phyloP scores from a whole-genome alignment of 2,329 filamentous ascomycete genomes.

The Penicillium janthinellum region DNA sequence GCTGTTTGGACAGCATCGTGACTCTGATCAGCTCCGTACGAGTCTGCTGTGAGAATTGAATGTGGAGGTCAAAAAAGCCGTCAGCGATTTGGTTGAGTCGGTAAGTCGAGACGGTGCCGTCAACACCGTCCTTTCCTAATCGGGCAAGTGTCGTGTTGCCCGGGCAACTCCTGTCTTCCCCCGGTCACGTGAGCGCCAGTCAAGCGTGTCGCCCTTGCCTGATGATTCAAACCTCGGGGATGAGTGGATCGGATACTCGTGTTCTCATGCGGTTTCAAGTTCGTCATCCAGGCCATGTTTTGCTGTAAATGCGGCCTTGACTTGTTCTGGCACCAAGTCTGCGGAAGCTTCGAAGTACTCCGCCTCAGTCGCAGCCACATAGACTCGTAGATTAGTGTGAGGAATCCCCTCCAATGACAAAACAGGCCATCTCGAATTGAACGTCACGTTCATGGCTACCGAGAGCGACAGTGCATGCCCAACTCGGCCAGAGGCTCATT shows the following conservation, averaged over 20 bases:
- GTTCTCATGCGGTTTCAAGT: background rate
- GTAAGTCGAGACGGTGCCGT: conserved; percentile 14
- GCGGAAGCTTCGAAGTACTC: background rate
- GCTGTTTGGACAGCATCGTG: conserved; percentile 44
- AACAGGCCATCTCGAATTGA: background rate
- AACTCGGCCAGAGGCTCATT: background rate
- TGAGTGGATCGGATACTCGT: background rate
- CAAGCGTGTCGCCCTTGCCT: too few relatives aligned
- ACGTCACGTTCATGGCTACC: background rate
- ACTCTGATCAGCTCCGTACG: background rate
- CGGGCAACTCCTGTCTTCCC: conserved; percentile 6
- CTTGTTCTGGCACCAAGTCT: background rate
- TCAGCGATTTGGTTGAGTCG: conserved; percentile 8
- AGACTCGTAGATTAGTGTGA: background rate
- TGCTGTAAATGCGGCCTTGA: background rate
- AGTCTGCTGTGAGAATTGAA: conserved; percentile 6
- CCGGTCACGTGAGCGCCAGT: background rate
- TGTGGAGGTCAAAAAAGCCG: conserved; percentile 13
- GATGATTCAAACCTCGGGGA: background rate
- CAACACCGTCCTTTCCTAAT: conserved; percentile 9
- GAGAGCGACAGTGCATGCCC: background rate
- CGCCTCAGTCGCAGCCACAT: background rate
- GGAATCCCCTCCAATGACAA: background rate
- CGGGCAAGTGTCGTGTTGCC: conserved; percentile 12
- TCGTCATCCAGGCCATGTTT: background rate